Evolutionary conservation across 2,329 filamentous ascomycete genomes (phyloP).

Genomic region (Trichoderma endophyticum): DNA sequence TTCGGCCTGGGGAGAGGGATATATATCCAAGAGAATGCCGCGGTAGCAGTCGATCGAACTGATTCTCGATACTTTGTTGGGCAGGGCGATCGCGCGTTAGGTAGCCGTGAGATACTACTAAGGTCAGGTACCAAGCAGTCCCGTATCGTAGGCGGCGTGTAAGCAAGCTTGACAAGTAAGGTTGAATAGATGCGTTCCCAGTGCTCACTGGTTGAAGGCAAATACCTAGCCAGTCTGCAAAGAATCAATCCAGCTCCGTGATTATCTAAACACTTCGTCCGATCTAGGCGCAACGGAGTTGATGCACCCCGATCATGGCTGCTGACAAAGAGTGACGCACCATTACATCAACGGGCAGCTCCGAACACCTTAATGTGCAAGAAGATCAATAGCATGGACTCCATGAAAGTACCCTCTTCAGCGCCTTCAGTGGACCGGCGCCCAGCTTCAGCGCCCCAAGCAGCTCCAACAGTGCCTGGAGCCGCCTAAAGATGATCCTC

Average conservation of each 20-base stretch:
- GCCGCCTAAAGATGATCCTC: background rate
- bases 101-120: no score
- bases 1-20: background rate
- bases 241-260: background rate
- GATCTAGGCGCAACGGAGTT: background rate
- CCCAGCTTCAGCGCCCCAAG: background rate
- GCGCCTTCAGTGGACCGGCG: background rate
- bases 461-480: background rate
- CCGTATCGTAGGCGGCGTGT: background rate
- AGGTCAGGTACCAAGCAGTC: background rate
- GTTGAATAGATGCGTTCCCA: background rate
- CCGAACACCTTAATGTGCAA: background rate
- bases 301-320: background rate
- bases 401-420: background rate
- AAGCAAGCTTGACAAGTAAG: no score
- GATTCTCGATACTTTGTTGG: background rate
- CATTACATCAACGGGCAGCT: constrained; percentile 6
- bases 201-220: background rate
- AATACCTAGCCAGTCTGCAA: background rate
- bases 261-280: constrained; percentile 4
- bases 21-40: background rate
- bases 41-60: background rate
- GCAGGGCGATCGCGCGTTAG: background rate
- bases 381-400: background rate
- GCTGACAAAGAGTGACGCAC: constrained; percentile 9